phyloP scores from a whole-genome alignment of 805 yeast species.

The Saturnispora ahearnii region DNA sequence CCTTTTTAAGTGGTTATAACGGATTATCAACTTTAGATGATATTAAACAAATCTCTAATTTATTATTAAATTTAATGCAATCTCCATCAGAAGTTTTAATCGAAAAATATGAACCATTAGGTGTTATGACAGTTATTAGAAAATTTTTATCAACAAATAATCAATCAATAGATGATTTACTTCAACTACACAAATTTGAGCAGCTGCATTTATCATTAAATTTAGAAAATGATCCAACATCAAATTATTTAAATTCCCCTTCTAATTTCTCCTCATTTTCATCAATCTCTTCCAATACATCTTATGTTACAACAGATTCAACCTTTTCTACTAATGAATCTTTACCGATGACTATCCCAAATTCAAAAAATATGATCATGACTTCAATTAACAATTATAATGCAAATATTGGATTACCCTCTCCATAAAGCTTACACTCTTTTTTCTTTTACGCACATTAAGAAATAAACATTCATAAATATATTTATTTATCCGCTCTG shows the following conservation, averaged over 20 bases:
- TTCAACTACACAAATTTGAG: neutral
- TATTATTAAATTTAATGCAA: slow-evolving; percentile 35
- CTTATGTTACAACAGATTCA: slow-evolving; percentile 19
- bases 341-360: neutral
- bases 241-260: slow-evolving; percentile 25
- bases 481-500: neutral
- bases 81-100: slow-evolving; percentile 43
- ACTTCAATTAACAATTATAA: neutral
- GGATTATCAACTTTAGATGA: slow-evolving; percentile 30
- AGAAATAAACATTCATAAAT: neutral
- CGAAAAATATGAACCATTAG: slow-evolving; percentile 42
- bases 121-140: slow-evolving; percentile 41
- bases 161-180: neutral
- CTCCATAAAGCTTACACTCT: neutral
- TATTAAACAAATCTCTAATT: slow-evolving; percentile 34
- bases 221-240: slow-evolving; percentile 5
- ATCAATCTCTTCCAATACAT: slow-evolving; percentile 25
- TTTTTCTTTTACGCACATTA: neutral
- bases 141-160: slow-evolving; percentile 15
- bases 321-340: neutral
- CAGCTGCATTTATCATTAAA: slow-evolving; percentile 9
- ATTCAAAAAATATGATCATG: neutral
- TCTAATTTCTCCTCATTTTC: slow-evolving; percentile 27
- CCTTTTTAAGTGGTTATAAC: slow-evolving; percentile 42
- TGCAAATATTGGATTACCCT: neutral